Evolutionary conservation across 1,284 basidiomycete species (phyloP), one percentile per base, ranked within the genome.

Genomic region (Bjerkandera adusta): DNA sequence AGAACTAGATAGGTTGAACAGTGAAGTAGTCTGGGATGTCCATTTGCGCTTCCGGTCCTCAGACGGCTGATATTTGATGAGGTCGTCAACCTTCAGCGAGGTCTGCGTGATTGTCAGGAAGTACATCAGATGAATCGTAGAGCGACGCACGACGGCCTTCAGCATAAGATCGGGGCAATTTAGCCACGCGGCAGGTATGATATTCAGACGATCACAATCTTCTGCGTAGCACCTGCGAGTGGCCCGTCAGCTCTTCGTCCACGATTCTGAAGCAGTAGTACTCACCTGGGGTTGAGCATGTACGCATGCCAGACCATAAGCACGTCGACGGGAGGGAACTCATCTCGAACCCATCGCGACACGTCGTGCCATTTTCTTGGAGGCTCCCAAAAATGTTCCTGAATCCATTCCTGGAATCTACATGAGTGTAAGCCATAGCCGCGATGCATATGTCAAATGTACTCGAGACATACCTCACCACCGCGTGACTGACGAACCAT

Each of bases 231-330:
- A 54, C 7, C 51, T 53, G 21, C 24, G 35, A 38, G 22, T 36
- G 22, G 4, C 16, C 16, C 13, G 25, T 16, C 7, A 18, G 20
- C 11, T 43, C 20, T 24, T 16, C 2, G 36, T 13, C 5, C 24
- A 37, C 6, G 33, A 26, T 32, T 13, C 25, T 11, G 16, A 41
- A n/a, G 5, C 18, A 29, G 3, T 21, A 12, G 50, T 60, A 7
- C 53, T 52, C 52, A 73, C 72, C 62, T 56, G 5, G 73, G 73
- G 50, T 73, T 75, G 2, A 78, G 60, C 59, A 75, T 57, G 53
- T 78, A 77, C 1, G 75, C 58, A 52, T 78, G 75, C 72, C 74
- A 76, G 5, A 73, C 66, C 69, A 76, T 73, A 49, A 72, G 44
- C 11, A 76, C 73, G 42, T 77, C 75, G 2, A 72, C 18, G 1